phyloP scores from a whole-genome alignment of 148 eudicot species.

The Chenopodium quinoa region DNA sequence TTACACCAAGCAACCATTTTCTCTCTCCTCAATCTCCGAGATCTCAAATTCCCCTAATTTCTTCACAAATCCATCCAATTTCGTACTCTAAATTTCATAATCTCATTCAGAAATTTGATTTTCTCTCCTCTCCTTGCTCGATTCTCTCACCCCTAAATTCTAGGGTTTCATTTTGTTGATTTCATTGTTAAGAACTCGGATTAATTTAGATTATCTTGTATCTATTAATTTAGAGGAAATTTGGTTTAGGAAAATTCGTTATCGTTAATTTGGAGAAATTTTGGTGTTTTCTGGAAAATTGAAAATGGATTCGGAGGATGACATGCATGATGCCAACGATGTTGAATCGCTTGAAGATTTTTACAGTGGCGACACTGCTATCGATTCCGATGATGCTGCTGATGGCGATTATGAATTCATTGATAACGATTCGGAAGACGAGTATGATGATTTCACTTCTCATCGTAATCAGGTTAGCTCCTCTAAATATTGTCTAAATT shows the following conservation, averaged over 20 bases:
- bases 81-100: conserved; percentile 4
- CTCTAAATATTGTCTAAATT: background rate
- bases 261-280: background rate
- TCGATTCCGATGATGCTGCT: conserved; percentile 53
- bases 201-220: background rate
- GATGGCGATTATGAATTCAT: conserved; percentile 59
- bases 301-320: conserved; percentile 73
- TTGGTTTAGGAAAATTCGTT: background rate
- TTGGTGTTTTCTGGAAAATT: background rate
- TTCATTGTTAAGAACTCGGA: background rate
- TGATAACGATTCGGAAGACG: conserved; percentile 70
- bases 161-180: conserved; percentile 16
- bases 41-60: background rate
- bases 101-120: background rate
- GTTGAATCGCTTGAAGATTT: conserved; percentile 59
- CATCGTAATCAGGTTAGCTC: conserved; percentile 50
- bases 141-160: conserved; percentile 15
- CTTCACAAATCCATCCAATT: background rate
- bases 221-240: background rate
- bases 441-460: conserved; percentile 49
- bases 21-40: conserved; percentile 14
- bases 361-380: conserved; percentile 60
- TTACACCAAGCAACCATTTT: conserved; percentile 9
- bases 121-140: background rate
- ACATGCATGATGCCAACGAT: conserved; percentile 71